A percentile compares a stretch with the other conserved stretches of the same genome.
Conservation (phyloP, 2,329 filamentous ascomycete genomes). For the Epichloe elymi region DNA sequence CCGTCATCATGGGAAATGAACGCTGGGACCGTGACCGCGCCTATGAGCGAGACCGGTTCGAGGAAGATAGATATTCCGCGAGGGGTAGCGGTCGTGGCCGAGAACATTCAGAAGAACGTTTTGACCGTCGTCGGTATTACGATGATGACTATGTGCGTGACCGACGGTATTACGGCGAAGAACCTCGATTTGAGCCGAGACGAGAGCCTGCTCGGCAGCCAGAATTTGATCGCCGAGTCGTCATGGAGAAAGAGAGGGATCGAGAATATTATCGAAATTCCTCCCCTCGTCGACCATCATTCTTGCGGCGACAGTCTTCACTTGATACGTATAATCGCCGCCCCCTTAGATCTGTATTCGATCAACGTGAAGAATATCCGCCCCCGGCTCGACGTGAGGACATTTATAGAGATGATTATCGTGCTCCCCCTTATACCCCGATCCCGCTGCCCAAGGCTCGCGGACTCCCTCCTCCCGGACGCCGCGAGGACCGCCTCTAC, state of each 20-base stretch:
- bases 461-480: slow-evolving; percentile 42
- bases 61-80: slow-evolving; percentile 37
- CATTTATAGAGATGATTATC: slow-evolving; percentile 33
- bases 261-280: slow-evolving; percentile 30
- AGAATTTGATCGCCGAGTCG: slow-evolving; percentile 40
- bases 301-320: slow-evolving; percentile 73
- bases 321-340: slow-evolving; percentile 81
- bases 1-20: slow-evolving; percentile 17
- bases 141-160: slow-evolving; percentile 37
- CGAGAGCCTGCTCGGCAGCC: slow-evolving; percentile 19
- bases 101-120: slow-evolving; percentile 37
- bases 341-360: slow-evolving; percentile 37
- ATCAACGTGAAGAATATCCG: slow-evolving; percentile 47
- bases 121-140: slow-evolving; percentile 33
- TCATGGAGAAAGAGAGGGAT: slow-evolving; percentile 43
- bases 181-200: slow-evolving; percentile 25
- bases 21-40: slow-evolving; percentile 45
- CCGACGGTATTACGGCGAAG: slow-evolving; percentile 43
- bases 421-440: slow-evolving; percentile 40
- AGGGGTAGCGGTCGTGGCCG: slow-evolving; percentile 22
- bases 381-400: slow-evolving; percentile 39
- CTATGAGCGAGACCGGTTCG: slow-evolving; percentile 26
- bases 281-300: slow-evolving; percentile 47
- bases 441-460: slow-evolving; percentile 56
- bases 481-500: slow-evolving; percentile 40